Conservation (phyloP, 306 rosid species). For the Acacia confusa region DNA sequence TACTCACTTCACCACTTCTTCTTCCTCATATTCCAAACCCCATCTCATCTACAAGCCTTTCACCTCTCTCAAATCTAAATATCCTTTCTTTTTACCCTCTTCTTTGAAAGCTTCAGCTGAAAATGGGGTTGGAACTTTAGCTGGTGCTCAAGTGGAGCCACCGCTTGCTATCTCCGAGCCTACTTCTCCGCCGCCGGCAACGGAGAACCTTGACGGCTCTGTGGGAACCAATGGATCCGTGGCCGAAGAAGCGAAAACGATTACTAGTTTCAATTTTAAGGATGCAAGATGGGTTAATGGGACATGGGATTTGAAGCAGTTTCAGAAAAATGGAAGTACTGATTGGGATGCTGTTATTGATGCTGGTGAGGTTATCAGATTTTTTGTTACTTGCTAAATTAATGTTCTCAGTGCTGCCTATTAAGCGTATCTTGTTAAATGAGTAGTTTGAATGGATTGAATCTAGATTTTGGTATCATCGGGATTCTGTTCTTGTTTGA, state of each 20-base stretch:
- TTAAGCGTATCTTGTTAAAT: background rate
- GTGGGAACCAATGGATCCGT: slow-evolving; percentile 58
- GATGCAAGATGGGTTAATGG: slow-evolving; percentile 82
- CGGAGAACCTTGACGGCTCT: slow-evolving; percentile 32
- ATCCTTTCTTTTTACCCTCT: slow-evolving; percentile 26
- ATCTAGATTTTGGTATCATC: background rate
- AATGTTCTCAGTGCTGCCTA: background rate
- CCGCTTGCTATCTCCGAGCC: slow-evolving; percentile 16
- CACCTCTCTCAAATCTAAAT: slow-evolving; percentile 40
- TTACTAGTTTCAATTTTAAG: slow-evolving; percentile 48
- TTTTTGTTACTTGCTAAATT: background rate
- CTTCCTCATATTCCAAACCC: slow-evolving; percentile 40
- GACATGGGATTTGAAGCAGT: slow-evolving; percentile 96
- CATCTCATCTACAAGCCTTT: slow-evolving; percentile 36
- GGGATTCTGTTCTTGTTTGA: background rate
- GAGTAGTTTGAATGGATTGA: background rate
- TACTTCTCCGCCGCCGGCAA: slow-evolving; percentile 8
- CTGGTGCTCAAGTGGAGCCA: slow-evolving; percentile 37
- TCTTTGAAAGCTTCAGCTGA: slow-evolving; percentile 54
- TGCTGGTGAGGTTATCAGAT: slow-evolving; percentile 60
- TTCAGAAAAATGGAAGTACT: slow-evolving; percentile 65
- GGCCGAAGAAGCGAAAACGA: slow-evolving; percentile 42
- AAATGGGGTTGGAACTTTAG: slow-evolving; percentile 52
- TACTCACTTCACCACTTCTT: slow-evolving; percentile 46
- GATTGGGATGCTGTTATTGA: slow-evolving; percentile 98